Evolutionary conservation across 352 stramenopile species (phyloP).

Genomic region (Thalassiosira allenii): DNA sequence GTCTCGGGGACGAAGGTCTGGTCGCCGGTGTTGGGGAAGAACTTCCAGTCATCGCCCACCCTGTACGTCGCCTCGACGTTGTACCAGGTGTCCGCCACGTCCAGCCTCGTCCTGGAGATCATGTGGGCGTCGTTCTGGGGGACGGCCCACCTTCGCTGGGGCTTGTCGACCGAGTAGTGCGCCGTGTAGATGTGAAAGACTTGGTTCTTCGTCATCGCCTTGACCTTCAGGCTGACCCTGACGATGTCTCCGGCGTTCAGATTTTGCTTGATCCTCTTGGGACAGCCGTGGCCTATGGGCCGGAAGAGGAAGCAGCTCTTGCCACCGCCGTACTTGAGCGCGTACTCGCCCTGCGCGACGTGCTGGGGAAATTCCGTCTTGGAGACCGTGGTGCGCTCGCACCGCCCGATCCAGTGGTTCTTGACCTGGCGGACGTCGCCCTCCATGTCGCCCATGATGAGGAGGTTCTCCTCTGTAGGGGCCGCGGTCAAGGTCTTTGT

Average conservation of each 20-base stretch:
- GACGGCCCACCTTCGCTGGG: slow-evolving; percentile 8
- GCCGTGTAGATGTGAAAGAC: slow-evolving; percentile 53
- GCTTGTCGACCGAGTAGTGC: slow-evolving; percentile 33
- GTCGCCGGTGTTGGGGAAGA: no score
- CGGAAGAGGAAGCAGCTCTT: slow-evolving; percentile 46
- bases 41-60: slow-evolving; percentile 53
- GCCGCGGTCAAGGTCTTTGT: slow-evolving; percentile 13
- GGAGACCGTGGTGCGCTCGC: neutral
- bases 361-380: neutral
- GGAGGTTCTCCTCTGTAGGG: slow-evolving; percentile 26
- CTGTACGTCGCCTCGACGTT: slow-evolving; percentile 34
- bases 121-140: slow-evolving; percentile 45
- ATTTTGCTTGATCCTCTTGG: slow-evolving; percentile 1
- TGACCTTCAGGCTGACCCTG: slow-evolving; percentile 41
- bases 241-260: slow-evolving; percentile 44
- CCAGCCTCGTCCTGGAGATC: slow-evolving; percentile 30
- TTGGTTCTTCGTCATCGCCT: slow-evolving; percentile 12
- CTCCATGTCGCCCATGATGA: slow-evolving; percentile 58
- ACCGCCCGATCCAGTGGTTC: slow-evolving; percentile 10
- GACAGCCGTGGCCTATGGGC: slow-evolving; percentile 19
- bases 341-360: slow-evolving; percentile 24
- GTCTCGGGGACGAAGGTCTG: slow-evolving; percentile 10
- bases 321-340: slow-evolving; percentile 23
- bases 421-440: neutral
- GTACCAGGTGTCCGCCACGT: slow-evolving; percentile 37